Evolutionary conservation across 129 eudicot species (phyloP).

Genomic region (Flaveria robusta): DNA sequence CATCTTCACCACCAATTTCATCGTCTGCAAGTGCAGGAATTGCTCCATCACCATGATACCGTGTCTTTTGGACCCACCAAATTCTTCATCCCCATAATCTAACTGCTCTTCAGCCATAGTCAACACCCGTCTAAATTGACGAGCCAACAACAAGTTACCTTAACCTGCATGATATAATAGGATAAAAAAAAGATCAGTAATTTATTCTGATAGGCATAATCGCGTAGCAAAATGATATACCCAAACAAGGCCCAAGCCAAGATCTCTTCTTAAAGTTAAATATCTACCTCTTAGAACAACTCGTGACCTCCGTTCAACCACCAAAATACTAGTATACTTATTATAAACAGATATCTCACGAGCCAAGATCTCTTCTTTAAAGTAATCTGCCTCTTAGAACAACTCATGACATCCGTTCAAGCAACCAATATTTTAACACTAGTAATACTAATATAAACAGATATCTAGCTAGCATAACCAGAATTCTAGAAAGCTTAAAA

Average conservation of each 20-base stretch:
- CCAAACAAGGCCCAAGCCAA: conserved; percentile 10
- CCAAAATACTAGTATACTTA: neutral
- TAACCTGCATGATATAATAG: conserved; percentile 43
- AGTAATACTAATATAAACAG: conserved; percentile 12
- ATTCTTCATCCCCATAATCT: conserved; percentile 84
- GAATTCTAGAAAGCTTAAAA: conserved; percentile 16
- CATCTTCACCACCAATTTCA: conserved; percentile 82
- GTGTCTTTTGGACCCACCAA: conserved; percentile 82
- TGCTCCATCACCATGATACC: conserved; percentile 79
- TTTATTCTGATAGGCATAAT: neutral
- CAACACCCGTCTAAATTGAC: conserved; percentile 38
- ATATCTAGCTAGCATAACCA: neutral
- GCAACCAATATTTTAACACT: no score
- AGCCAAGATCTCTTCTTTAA: neutral
- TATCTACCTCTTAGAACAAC: neutral
- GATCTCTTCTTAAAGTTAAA: neutral
- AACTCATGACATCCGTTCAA: no score
- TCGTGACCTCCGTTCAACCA: neutral
- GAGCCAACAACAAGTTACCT: conserved; percentile 22
- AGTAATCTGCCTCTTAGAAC: no score
- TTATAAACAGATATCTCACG: conserved; percentile 23
- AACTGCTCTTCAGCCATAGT: conserved; percentile 76
- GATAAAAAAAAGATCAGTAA: conserved; percentile 1
- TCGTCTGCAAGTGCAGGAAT: conserved; percentile 96
- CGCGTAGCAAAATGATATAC: neutral